Evolutionary conservation across 2,329 filamentous ascomycete genomes (phyloP).

Genomic region (Aplosporella prunicola): DNA sequence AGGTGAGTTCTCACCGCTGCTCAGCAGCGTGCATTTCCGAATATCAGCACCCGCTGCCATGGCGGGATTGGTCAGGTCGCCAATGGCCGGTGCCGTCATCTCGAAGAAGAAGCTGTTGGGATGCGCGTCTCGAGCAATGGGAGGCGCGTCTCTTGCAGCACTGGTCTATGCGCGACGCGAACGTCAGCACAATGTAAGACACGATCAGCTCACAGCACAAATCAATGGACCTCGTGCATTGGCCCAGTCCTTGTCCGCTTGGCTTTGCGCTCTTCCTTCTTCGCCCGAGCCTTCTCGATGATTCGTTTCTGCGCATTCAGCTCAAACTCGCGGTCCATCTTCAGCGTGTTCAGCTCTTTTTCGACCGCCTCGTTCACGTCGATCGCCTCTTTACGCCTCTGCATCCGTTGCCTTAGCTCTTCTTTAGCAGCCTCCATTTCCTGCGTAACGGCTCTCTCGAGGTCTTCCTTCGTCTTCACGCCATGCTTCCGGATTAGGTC

Average conservation of each 20-base stretch:
- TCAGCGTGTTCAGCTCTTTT: constrained; percentile 34
- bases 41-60: too few species aligned
- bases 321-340: constrained; percentile 36
- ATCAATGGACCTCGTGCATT: constrained; percentile 3
- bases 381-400: constrained; percentile 28
- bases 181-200: neutral
- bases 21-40: too few species aligned
- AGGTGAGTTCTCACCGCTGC: too few species aligned
- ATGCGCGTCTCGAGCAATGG: too few species aligned
- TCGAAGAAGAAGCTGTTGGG: too few species aligned
- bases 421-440: constrained; percentile 22
- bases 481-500: constrained; percentile 31
- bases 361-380: constrained; percentile 34
- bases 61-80: too few species aligned
- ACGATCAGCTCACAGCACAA: neutral
- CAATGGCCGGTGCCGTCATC: too few species aligned
- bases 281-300: constrained; percentile 27
- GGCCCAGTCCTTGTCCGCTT: constrained; percentile 16
- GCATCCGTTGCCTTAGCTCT: constrained; percentile 23
- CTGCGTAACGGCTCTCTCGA: constrained; percentile 24
- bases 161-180: too few species aligned
- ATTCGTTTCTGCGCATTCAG: constrained; percentile 35
- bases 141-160: too few species aligned
- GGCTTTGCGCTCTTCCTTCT: constrained; percentile 22
- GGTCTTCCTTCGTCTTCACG: constrained; percentile 25